These are phyloP conservation scores for Arabidopsis arenosa DNA, from an alignment of 345 rosid species.

Conservation along the genomic window DNA sequence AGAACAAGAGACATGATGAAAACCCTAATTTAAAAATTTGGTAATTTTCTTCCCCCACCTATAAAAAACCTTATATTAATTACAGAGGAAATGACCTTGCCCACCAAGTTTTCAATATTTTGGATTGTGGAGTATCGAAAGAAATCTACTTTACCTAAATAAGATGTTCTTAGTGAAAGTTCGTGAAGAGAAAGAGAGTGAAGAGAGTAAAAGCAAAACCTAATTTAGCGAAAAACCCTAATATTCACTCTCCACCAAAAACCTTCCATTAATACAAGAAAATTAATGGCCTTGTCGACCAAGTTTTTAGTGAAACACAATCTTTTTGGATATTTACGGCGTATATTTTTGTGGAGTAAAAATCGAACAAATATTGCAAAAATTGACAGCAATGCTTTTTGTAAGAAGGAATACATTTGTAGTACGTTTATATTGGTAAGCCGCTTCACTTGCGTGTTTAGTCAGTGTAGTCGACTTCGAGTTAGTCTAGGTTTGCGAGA, in stretches of 20 bases:
- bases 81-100: too few relatives aligned
- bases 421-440: not conserved
- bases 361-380: not conserved
- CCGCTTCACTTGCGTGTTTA: not conserved
- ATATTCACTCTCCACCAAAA: not conserved
- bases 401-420: not conserved
- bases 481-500: not conserved
- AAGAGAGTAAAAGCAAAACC: not conserved
- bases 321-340: not conserved
- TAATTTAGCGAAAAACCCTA: not conserved
- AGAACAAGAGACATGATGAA: conserved; percentile 13
- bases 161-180: not conserved
- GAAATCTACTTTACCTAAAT: too few relatives aligned
- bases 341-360: not conserved
- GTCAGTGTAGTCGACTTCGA: not conserved
- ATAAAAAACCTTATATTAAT: too few relatives aligned
- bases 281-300: not conserved
- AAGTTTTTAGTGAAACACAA: not conserved
- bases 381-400: not conserved
- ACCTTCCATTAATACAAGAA: not conserved
- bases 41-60: too few relatives aligned
- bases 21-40: too few relatives aligned
- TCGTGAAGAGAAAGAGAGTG: too few relatives aligned
- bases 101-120: too few relatives aligned
- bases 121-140: too few relatives aligned